Evolutionary conservation across 306 rosid species (phyloP), one percentile per base, ranked within the genome.

Genomic region (Inga laurina): DNA sequence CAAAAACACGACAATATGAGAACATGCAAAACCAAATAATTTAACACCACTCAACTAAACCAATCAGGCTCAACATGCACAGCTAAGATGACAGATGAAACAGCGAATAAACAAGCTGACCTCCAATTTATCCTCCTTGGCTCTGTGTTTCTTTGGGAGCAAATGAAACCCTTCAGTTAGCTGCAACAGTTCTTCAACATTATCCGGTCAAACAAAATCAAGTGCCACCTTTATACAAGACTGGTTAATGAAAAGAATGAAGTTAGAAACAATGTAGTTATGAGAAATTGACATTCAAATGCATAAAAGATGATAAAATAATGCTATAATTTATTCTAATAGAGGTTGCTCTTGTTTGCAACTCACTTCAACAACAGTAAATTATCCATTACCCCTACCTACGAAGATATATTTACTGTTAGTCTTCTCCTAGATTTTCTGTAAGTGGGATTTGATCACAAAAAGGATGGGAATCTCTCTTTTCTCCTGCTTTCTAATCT

Each of bases 211-310:
- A 49, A 93, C 93, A 67, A 93, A 91, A 82, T 90, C 96, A 10
- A 88, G 87, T 3, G 96, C 97, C 35, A 91, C 97, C 86, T 93
- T 93, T 18, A 89, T 90, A 88, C 97, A 93, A 30, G 97, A 93
- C 97, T 93, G 85, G 41, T 48, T 62, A 72, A 68, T 32, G 68
- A 37, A 78, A 62, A 16, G 27, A 41, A 41, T 70, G 57, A 77
- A 5, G 83, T 79, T 12, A 54, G 54, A 76, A 83, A n/a, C 66
- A 72, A 51, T n/a, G 45, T 35, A 68, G 19, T 30, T 44, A 59
- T 6, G 24, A 57, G 77, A 73, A 72, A 82, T 27, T 69, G 78
- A 66, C 74, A 52, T 45, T 78, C 19, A 56, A 5, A 76, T 15
- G 45, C 51, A 41, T n/a, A 5, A 7, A 3, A 34, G 3, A 32